These are phyloP conservation scores for Scheffersomyces lignosus DNA, from an alignment of 805 yeast genomes.

Conservation along the genomic window DNA sequence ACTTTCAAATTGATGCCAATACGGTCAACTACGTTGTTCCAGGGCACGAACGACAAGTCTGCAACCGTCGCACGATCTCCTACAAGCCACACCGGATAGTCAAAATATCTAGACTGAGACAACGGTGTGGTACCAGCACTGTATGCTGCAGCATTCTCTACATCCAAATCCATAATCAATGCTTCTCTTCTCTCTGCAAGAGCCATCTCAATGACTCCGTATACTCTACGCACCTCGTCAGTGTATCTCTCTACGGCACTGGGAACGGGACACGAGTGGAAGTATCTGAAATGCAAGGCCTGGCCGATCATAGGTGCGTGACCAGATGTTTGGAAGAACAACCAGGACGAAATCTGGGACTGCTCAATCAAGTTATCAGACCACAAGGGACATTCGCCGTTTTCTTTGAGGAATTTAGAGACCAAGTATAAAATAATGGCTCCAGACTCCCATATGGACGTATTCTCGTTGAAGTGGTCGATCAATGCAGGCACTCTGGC, in stretches of 20 bases:
- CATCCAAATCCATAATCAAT: conserved; percentile 82
- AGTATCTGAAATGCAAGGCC: conserved; percentile 89
- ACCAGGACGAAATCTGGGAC: conserved; percentile 83
- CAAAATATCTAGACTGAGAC: conserved; percentile 82
- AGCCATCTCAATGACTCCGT: conserved; percentile 93
- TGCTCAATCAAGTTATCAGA: conserved; percentile 76
- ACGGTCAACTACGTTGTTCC: conserved; percentile 95
- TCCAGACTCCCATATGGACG: conserved; percentile 93
- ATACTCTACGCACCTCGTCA: conserved; percentile 89
- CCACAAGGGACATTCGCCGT: conserved; percentile 74
- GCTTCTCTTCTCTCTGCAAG: conserved; percentile 91
- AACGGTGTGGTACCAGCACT: conserved; percentile 86
- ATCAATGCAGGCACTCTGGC: conserved; percentile 94
- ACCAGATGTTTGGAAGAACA: conserved; percentile 93
- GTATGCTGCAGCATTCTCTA: conserved; percentile 84
- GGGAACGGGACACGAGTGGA: conserved; percentile 82
- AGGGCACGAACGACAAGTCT: conserved; percentile 89
- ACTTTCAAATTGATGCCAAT: conserved; percentile 84
- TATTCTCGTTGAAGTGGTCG: conserved; percentile 79
- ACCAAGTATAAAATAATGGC: conserved; percentile 85
- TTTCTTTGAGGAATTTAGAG: conserved; percentile 61
- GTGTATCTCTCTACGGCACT: conserved; percentile 89
- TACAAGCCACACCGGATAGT: conserved; percentile 93
- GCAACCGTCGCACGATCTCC: conserved; percentile 82
- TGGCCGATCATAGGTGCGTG: conserved; percentile 99